Base-by-base conservation (phyloP, 768 basidiomycete species). In the Pilatotrama ljubarskyi region DNA sequence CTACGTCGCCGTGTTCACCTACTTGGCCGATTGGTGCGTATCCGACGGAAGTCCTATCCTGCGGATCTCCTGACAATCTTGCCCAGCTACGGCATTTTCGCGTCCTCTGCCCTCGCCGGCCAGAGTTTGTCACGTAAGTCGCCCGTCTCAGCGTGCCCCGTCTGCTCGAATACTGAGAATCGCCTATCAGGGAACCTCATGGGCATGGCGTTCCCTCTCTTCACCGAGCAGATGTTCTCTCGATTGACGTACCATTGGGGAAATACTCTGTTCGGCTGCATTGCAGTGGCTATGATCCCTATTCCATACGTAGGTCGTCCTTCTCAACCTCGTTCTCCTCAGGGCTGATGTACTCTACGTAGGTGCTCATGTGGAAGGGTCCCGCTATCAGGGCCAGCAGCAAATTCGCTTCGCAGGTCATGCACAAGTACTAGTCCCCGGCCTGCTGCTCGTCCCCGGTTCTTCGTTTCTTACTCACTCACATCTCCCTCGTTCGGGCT, bases 31-130 rank as follows among this genome's bases (percentile, higher is more conserved):
- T 63, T 81, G 79, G 73, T 83, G 69, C 57, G 77, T 64, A n/a
- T 5, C 29, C 17, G 9, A 14, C 20, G 32, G n/a, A 22, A 9
- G 1, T 36, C 18, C 10, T 38, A 40, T 32, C 4, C 13, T 4
- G 22, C 17, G 5, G 13, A n/a, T 36, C 18, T 24, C 11, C 15
- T 47, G 36, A 42, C 36, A 15, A 53, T 13, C 6, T 50, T 20
- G 20, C 15, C 11, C 25, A 79, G 78, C 61, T 77, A 78, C 58
- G 74, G 75, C 7, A 68, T 73, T 6, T 84, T 81, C 62, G 80
- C 84, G 0, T 83, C 82, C 6, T 82, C 80, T 10, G 84, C 82
- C 0, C 73, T 83, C 50, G 84, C 84, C 0, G 84, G 78, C 0
- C 81, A 82, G 63, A 79, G 76, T 37, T 71, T 84, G 32, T 73